Evolutionary conservation across 805 yeast genomes (phyloP), one percentile per base, ranked within the genome.

Genomic region (Saccharomycopsis sp.): DNA sequence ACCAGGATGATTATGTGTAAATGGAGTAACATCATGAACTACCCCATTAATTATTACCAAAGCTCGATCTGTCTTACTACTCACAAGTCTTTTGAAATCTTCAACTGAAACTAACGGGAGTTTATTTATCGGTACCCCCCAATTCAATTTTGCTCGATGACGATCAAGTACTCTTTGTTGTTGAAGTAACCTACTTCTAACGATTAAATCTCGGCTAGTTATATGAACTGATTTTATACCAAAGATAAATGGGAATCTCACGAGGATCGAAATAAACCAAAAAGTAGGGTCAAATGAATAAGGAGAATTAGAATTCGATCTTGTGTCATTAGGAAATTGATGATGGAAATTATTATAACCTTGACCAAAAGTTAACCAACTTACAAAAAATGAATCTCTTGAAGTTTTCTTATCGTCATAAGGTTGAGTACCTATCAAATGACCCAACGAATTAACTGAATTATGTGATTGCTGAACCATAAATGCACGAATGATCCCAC

Each of bases 301-400:
- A 74, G 80, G 71, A 51, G 77, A 74, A 45, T 75, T 66, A 4
- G 88, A 85, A 53, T 79, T 79, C n/a, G n/a, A n/a, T 50, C 96
- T 72, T 65, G 82, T 88, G 63, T 89, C 97, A 52, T 83, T 79
- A 4, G 96, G 95, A 63, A 89, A 89, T 65, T 87, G 96, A 66
- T 90, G 96, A 66, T 89, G 97, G 67, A 84, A 90, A 65, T 88
- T 89, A 62, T 87, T 94, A 63, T 79, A 79, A 4, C 95, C 90
- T 64, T 89, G 96, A 9, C 97, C 97, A 58, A 83, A 79, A 0
- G 96, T 82, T 13, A 85, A 68, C 13, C 77, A 58, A 19, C 79
- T 79, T 21, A 79, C 72, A 39, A 76, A 60, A 14, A 79, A 38
- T 3, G 56, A 50, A 68, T 77, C 85, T 58, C 74, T 72, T 54